These are phyloP conservation scores for Uronychia setigera DNA, from an alignment of 73 alveolate genomes.

Conservation along the genomic window DNA sequence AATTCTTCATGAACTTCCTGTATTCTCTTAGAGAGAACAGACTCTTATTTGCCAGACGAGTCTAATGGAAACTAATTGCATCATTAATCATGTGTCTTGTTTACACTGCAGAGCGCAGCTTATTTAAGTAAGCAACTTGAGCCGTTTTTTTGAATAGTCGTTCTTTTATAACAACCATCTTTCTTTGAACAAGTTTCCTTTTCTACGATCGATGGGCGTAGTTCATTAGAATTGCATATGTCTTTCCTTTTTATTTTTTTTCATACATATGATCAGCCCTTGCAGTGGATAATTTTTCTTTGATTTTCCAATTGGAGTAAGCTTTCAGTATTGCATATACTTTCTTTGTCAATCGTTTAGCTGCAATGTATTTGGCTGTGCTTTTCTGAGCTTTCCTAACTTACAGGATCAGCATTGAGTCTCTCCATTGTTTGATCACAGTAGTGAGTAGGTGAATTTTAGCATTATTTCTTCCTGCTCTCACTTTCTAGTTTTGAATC, in stretches of 20 bases:
- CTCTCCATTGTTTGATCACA: not conserved
- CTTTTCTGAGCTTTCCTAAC: not conserved
- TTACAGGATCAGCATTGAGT: not conserved
- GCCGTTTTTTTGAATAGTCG: not conserved
- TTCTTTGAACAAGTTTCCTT: not conserved
- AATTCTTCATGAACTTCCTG: not conserved
- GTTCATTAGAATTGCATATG: too few species aligned
- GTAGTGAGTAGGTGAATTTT: too few species aligned
- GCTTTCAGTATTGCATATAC: not conserved
- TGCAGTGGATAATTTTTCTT: not conserved
- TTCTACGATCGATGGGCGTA: not conserved
- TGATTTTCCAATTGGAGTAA: not conserved
- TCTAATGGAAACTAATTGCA: not conserved
- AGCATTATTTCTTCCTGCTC: not conserved
- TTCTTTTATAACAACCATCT: not conserved
- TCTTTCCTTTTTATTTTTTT: not conserved
- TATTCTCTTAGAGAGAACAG: not conserved
- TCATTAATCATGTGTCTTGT: not conserved
- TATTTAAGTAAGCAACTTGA: not conserved
- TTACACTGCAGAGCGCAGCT: not conserved
- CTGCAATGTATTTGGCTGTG: not conserved
- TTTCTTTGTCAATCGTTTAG: not conserved
- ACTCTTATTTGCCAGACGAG: not conserved
- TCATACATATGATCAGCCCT: not conserved
- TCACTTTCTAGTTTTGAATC: not conserved